Evolutionary conservation across 164 flowering plant species (phyloP), one percentile per base, ranked within the genome.

Genomic region (Macadamia tetraphylla): DNA sequence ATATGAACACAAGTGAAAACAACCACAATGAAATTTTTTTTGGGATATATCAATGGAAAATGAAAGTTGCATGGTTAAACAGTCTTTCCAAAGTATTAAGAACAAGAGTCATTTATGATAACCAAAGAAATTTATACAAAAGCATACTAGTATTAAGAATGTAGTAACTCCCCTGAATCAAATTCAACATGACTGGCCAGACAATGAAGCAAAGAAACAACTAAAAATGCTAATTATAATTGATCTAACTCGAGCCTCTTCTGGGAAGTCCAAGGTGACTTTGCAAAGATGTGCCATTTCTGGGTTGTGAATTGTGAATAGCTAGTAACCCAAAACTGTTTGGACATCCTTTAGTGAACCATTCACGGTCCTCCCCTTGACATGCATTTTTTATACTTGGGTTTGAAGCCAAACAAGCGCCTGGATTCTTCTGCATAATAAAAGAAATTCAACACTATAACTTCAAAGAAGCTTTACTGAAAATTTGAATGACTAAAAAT

Each of bases 261-360:
- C 23, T 23, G 23, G 23, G 23, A 23, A 23, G 23, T 23, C 23
- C 23, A 23, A 23, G 23, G 23, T 23, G 23, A 23, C 23, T 23
- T 23, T 23, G 23, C 23, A 23, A 23, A 23, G 23, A 23, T 23
- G 23, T 23, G 23, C 23, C 23, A 23, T 23, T 23, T 23, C 23
- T 23, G 23, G 23, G 23, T 23, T 23, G 23, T 23, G 23, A 23
- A 23, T 23, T 23, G 23, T 23, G 23, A 23, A 87, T 51, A 1
- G 94, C 90, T 3, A 84, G 59, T 82, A 86, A 83, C 1, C 91
- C 87, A 29, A 15, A 70, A 29, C 63, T 77, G 83, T 86, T 85
- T 60, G 90, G 90, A 52, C 90, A 86, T 9, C 92, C 92, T 30
- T 81, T 74, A 52, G 86, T 78, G 80, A 82, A 86, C 87, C 90